Conservation (phyloP, 768 basidiomycete species). For the Suillus occidentalis region DNA sequence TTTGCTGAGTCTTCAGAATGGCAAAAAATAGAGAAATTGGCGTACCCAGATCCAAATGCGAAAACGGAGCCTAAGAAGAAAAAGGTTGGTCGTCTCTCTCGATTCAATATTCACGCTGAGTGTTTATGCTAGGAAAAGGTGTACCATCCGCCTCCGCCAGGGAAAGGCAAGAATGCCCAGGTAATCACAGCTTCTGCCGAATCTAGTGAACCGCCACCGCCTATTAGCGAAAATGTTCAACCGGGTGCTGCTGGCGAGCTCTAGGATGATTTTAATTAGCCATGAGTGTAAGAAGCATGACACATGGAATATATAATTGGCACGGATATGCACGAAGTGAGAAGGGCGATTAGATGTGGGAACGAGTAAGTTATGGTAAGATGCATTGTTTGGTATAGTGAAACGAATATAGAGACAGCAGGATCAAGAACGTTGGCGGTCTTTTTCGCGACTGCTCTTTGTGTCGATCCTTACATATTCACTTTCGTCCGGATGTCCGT, state of each 20-base stretch:
- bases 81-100: conserved; percentile 32
- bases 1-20: conserved; percentile 82
- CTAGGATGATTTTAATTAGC: conserved; percentile 1
- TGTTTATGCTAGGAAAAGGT: conserved; percentile 58
- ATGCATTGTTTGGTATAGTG: conserved; percentile 2
- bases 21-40: conserved; percentile 70
- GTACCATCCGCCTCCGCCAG: conserved; percentile 82
- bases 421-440: conserved; percentile 28
- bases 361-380: background rate
- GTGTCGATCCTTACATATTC: conserved; percentile 87
- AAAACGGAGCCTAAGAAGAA: conserved; percentile 64
- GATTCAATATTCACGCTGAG: conserved; percentile 1
- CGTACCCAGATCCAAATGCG: conserved; percentile 79
- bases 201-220: background rate
- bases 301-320: conserved; percentile 1
- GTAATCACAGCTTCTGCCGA: background rate
- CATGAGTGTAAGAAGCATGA: background rate
- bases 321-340: background rate
- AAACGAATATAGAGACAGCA: background rate
- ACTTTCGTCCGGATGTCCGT: conserved; percentile 51
- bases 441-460: conserved; percentile 56
- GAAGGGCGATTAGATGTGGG: background rate
- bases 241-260: conserved; percentile 1
- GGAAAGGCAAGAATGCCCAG: conserved; percentile 61
- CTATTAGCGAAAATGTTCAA: background rate